Conservation (phyloP, 2,329 filamentous ascomycete species). For the Zymoseptoria tritici region DNA sequence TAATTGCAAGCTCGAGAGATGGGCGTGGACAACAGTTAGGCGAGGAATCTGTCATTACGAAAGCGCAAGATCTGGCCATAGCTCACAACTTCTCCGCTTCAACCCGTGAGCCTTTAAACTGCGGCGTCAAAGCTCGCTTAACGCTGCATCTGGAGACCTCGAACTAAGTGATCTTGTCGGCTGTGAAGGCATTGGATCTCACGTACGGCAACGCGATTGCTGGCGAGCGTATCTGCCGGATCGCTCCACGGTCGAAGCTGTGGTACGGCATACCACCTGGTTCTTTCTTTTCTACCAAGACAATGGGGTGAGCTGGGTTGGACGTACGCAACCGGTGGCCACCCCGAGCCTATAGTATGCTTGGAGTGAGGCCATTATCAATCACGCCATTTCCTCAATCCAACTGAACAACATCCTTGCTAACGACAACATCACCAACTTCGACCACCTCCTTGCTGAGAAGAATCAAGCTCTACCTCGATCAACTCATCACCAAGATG, state of each 20-base stretch:
- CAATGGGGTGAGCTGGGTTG: neutral
- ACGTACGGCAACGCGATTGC: neutral
- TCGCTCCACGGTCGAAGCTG: neutral
- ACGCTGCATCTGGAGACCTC: neutral
- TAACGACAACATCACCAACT: neutral
- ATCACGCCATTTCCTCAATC: neutral
- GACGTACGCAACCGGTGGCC: neutral
- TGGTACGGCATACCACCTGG: too few relatives aligned
- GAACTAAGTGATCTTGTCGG: neutral
- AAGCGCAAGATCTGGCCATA: neutral
- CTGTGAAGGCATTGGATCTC: neutral
- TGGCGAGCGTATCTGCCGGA: neutral
- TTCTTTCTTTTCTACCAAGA: neutral
- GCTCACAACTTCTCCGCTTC: neutral
- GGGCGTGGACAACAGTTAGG: neutral
- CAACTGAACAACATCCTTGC: neutral
- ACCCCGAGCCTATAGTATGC: neutral
- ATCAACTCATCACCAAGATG: neutral
- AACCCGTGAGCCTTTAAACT: neutral
- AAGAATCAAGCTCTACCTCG: neutral
- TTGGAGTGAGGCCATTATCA: neutral
- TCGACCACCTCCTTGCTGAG: neutral
- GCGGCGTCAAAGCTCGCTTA: neutral
- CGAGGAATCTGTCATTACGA: neutral
- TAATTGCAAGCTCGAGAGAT: neutral